These are phyloP conservation scores for Fusarium sp. DNA, from an alignment of 2,329 filamentous ascomycete genomes.

Conservation along the genomic window DNA sequence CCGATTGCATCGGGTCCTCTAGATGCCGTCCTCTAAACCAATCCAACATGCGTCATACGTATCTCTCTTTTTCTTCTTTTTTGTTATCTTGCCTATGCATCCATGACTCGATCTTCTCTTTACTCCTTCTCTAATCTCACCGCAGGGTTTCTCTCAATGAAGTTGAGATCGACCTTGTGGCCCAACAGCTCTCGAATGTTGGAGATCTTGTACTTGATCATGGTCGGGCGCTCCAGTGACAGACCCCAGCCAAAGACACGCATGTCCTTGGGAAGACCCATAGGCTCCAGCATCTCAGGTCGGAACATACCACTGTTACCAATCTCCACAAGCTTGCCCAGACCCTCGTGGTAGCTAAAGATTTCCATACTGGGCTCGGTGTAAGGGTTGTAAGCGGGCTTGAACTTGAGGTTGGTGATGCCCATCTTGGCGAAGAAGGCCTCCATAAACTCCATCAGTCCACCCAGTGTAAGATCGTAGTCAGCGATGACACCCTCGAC, in stretches of 20 bases:
- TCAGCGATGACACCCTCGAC: constrained; percentile 99
- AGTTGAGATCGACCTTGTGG: constrained; percentile 93
- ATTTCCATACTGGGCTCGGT: constrained; percentile 99
- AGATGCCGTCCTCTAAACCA: constrained; percentile 27
- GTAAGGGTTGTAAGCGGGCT: constrained; percentile 96
- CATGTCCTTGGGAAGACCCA: constrained; percentile 93
- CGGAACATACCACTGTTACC: constrained; percentile 99
- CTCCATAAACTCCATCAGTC: constrained; percentile 92
- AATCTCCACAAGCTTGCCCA: constrained; percentile 94
- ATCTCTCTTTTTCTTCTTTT: constrained; percentile 11
- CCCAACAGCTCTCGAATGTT: constrained; percentile 94
- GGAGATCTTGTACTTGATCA: constrained; percentile 93
- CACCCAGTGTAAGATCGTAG: constrained; percentile 91
- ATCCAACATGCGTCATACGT: constrained; percentile 10
- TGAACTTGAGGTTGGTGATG: constrained; percentile 86
- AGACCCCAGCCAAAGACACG: constrained; percentile 94
- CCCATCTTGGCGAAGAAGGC: constrained; percentile 98
- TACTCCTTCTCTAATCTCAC: constrained; percentile 90
- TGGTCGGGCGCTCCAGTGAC: constrained; percentile 91
- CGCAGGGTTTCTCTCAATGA: constrained; percentile 91
- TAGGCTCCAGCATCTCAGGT: constrained; percentile 94
- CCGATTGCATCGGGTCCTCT: constrained; percentile 15
- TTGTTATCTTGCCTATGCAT: constrained; percentile 7
- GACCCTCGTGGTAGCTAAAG: constrained; percentile 91
- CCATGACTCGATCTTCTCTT: background rate